Base-by-base conservation (phyloP, 441 rosid species). In the Adansonia rubrostipa region DNA sequence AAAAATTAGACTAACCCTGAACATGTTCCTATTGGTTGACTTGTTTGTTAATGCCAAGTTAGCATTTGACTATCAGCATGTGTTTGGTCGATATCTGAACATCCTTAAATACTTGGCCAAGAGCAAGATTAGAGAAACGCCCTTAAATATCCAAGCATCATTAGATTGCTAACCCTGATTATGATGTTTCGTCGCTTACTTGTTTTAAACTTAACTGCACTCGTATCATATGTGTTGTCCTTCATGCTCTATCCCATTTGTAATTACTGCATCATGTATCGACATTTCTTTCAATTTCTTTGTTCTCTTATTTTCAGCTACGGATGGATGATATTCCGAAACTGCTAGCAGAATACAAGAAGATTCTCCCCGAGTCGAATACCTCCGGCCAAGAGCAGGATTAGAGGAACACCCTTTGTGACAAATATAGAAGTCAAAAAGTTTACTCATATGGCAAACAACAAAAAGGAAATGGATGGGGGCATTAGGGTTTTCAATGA, bases 281-380 rank as follows among this genome's bases (percentile, higher is more conserved):
- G 9, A 0, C 62, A 51, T 68, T 65, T 47, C 44, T n/a, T 61
- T 5, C 44, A 0, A 82, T 11, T 78, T 71, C 33, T 47, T 75
- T 72, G 15, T 56, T 79, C 71, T 77, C 71, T 78, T 71, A 53
- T 80, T 84, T 82, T 75, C 92, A 96, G 97, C 81, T 96, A 83
- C 93, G 93, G 48, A 88, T 94, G 85, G 88, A 87, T 80, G 97
- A 92, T 75, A 85, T 94, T 36, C 86, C 98, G 7, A 90, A 88
- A 86, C 91, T 96, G 73, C 89, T 93, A 83, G 91, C 82, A 71
- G 98, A 93, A 82, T 93, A 93, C 86, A 89, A 82, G 80, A 83
- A 86, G 81, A 88, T 91, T 73, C 50, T 82, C 60, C 79, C 79
- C 14, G 87, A 84, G 74, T 85, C 80, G 87, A 76, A 78, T 67